Evolutionary conservation across 306 rosid species (phyloP).

Genomic region (Casuarina equisetifolia): DNA sequence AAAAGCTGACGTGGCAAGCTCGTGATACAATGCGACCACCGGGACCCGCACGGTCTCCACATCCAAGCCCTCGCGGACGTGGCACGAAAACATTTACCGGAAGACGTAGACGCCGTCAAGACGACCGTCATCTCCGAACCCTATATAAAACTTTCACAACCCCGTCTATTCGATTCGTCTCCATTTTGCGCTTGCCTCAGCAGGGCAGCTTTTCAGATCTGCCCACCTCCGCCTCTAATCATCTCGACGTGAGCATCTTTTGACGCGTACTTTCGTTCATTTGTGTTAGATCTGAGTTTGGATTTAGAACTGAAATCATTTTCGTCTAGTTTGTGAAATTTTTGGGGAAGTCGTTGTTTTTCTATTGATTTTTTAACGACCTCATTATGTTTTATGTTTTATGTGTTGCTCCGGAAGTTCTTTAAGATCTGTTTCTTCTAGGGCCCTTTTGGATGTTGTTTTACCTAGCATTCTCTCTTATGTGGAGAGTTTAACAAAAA

Average conservation of each 20-base stretch:
- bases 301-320: constrained; percentile 16
- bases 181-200: neutral
- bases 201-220: constrained; percentile 43
- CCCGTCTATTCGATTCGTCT: neutral
- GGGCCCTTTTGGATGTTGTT: neutral
- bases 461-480: neutral
- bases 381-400: neutral
- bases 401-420: neutral
- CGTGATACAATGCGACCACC: too few species aligned
- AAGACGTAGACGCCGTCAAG: constrained; percentile 26
- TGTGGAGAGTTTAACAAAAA: neutral
- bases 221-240: constrained; percentile 14
- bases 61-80: neutral
- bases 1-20: too few species aligned
- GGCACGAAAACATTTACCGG: neutral
- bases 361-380: too few species aligned
- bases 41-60: neutral
- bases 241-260: constrained; percentile 21
- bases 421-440: neutral
- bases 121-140: neutral
- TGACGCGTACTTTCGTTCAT: too few species aligned
- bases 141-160: constrained; percentile 11
- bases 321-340: neutral
- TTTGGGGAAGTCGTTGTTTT: neutral
- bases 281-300: neutral